A percentile compares a stretch with the other conserved stretches of the same genome.
Conservation (phyloP, 192 early-diverging fungal species). For the Rhizophagus clarus region DNA sequence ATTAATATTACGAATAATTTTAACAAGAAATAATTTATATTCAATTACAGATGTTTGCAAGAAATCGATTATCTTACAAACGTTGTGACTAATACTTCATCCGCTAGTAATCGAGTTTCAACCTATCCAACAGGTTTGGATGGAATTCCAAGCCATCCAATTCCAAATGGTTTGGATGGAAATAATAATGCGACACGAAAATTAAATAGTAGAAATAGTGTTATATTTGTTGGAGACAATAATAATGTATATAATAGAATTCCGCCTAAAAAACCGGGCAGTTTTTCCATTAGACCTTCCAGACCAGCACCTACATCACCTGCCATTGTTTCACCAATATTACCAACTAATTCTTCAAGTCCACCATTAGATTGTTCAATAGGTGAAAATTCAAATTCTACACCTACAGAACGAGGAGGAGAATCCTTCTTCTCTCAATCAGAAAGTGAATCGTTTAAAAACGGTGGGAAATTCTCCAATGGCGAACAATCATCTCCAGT, state of each 20-base stretch:
- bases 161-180: not conserved
- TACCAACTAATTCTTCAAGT: slow-evolving; percentile 17
- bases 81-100: slow-evolving; percentile 41
- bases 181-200: slow-evolving; percentile 20
- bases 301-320: slow-evolving; percentile 21
- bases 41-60: slow-evolving; percentile 51
- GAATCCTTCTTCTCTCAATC: not conserved
- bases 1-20: not conserved
- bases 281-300: slow-evolving; percentile 23
- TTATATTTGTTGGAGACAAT: slow-evolving; percentile 24
- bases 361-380: slow-evolving; percentile 5
- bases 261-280: not conserved
- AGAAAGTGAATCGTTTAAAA: not conserved
- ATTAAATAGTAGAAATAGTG: not conserved
- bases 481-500: slow-evolving; percentile 1
- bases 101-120: slow-evolving; percentile 32
- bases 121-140: slow-evolving; percentile 26
- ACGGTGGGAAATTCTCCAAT: not conserved
- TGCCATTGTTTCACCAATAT: slow-evolving; percentile 1
- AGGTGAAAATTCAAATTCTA: not conserved
- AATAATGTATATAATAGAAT: not conserved
- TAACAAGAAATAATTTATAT: not conserved
- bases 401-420: not conserved
- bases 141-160: slow-evolving; percentile 7
- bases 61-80: slow-evolving; percentile 61